These are phyloP conservation scores for Silene coronaria DNA, from an alignment of 179 eudicot genomes.

Conservation along the genomic window DNA sequence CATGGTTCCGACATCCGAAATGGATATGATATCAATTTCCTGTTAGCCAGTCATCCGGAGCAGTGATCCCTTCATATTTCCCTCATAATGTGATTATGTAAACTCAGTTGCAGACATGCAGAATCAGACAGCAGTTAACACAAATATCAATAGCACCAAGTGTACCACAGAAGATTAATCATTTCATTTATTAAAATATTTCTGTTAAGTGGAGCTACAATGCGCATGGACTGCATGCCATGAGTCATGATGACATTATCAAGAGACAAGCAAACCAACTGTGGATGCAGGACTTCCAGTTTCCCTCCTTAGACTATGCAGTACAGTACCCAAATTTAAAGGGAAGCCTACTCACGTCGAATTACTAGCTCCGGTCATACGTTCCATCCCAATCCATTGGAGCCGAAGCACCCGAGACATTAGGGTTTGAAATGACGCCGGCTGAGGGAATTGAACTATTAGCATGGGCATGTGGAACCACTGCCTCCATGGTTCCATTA, in stretches of 20 bases:
- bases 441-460: slow-evolving; percentile 1
- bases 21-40: no score
- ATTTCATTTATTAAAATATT: no score
- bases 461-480: slow-evolving; percentile 10
- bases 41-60: no score
- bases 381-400: slow-evolving; percentile 18
- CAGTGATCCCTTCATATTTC: no score
- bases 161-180: not conserved
- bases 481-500: slow-evolving; percentile 12
- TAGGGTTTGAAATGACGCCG: slow-evolving; percentile 1
- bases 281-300: not conserved
- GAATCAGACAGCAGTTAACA: no score
- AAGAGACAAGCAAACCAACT: not conserved
- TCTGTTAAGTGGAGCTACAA: not conserved
- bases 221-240: not conserved
- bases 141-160: no score
- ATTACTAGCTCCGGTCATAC: slow-evolving; percentile 16
- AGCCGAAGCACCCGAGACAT: slow-evolving; percentile 8
- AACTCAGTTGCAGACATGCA: no score
- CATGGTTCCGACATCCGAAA: no score
- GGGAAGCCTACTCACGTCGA: not conserved
- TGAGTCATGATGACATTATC: not conserved
- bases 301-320: not conserved
- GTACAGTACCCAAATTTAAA: not conserved
- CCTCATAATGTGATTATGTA: no score